A percentile compares a stretch with the other conserved stretches of the same genome.
Conservation (phyloP, 352 stramenopile species). For the Phytophthora macrochlamydospora region DNA sequence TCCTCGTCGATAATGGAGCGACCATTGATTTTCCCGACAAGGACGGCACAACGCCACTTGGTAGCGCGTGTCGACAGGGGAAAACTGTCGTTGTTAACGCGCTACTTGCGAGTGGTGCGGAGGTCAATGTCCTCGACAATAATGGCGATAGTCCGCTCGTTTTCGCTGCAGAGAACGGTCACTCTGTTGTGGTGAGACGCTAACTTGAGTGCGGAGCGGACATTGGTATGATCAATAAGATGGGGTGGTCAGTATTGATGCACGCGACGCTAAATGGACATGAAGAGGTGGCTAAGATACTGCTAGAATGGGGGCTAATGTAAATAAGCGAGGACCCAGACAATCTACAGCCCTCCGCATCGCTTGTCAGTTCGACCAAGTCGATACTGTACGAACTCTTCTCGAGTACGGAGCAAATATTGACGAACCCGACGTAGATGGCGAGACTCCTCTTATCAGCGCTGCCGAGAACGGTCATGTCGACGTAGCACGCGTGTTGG, state of each 20-base stretch:
- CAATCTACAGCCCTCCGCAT: too few relatives aligned
- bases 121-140: background rate
- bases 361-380: too few relatives aligned
- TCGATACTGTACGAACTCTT: too few relatives aligned
- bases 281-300: background rate
- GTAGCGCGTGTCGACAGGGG: background rate
- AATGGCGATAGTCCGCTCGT: constrained; percentile 1
- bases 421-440: background rate
- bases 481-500: background rate
- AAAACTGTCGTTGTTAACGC: background rate
- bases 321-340: too few relatives aligned
- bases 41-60: background rate
- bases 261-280: background rate
- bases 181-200: background rate
- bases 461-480: background rate
- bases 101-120: constrained; percentile 1
- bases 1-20: background rate
- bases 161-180: background rate
- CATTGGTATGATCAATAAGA: background rate
- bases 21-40: background rate
- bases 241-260: background rate
- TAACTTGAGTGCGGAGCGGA: background rate
- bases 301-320: background rate
- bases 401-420: too few relatives aligned
- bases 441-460: background rate